Conservation (phyloP, 1,284 basidiomycete genomes). For the Cutaneotrichosporon cutaneum region DNA sequence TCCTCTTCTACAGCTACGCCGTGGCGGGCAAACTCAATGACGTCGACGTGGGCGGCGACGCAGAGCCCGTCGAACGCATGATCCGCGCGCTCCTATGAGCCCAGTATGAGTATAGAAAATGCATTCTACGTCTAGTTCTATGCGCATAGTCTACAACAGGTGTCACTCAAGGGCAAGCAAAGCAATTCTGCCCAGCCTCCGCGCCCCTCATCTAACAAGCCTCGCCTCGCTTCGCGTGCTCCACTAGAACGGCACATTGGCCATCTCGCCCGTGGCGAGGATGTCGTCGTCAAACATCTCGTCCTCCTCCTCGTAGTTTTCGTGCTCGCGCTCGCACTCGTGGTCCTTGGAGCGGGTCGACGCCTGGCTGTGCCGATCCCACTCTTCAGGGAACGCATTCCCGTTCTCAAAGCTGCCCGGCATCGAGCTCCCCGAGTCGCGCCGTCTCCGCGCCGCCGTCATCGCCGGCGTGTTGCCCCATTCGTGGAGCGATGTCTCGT, state of each 20-base stretch:
- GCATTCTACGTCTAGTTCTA: constrained; percentile 11
- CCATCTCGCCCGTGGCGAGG: constrained; percentile 77
- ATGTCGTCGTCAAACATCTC: constrained; percentile 71
- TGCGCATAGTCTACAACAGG: constrained; percentile 2
- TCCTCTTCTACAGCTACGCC: constrained; percentile 72
- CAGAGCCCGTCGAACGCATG: neutral
- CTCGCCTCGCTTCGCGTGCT: neutral
- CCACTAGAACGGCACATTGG: constrained; percentile 67
- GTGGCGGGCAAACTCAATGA: constrained; percentile 4
- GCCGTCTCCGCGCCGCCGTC: constrained; percentile 56
- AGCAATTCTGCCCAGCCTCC: no score
- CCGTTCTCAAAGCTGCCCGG: constrained; percentile 66
- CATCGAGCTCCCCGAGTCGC: constrained; percentile 61
- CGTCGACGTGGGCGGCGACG: neutral
- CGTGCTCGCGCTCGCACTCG: constrained; percentile 27
- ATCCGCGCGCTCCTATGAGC: neutral
- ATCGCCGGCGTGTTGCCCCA: constrained; percentile 57
- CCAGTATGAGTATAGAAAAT: neutral
- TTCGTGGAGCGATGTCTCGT: constrained; percentile 22
- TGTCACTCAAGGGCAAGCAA: no score
- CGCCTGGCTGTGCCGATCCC: constrained; percentile 25
- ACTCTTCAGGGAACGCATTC: constrained; percentile 33
- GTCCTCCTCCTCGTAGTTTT: constrained; percentile 29
- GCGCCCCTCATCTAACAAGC: no score
- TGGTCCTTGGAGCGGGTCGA: constrained; percentile 17